A percentile compares a stretch with the other conserved stretches of the same genome.
Conservation (phyloP, 495 filamentous ascomycete species). For the Penicillium waksmanii region DNA sequence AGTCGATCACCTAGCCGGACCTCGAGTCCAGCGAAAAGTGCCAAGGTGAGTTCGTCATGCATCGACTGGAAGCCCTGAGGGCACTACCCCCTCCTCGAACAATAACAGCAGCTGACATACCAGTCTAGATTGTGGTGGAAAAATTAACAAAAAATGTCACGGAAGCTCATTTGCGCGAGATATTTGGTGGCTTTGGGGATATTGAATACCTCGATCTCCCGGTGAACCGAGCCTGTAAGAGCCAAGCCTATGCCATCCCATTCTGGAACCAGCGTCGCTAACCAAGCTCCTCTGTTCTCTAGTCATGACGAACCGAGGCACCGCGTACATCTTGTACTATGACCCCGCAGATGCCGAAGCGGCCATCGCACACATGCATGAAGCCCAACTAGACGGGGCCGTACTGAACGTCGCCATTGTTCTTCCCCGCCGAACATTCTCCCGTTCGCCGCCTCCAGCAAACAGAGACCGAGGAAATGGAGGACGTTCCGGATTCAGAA, state of each 20-base stretch:
- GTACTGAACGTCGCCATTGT: conserved; percentile 92
- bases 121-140: conserved; percentile 83
- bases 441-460: conserved; percentile 51
- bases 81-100: too few relatives aligned
- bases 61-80: background rate
- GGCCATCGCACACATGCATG: conserved; percentile 97
- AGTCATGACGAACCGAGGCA: conserved; percentile 91
- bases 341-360: conserved; percentile 78
- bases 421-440: conserved; percentile 72
- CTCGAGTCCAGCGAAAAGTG: conserved; percentile 52
- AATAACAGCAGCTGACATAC: background rate
- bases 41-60: conserved; percentile 51
- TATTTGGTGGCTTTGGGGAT: conserved; percentile 86
- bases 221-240: conserved; percentile 76
- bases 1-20: conserved; percentile 52
- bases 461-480: conserved; percentile 28
- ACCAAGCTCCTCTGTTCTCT: conserved; percentile 15
- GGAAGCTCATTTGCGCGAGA: conserved; percentile 83
- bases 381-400: conserved; percentile 90
- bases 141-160: conserved; percentile 96
- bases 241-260: background rate
- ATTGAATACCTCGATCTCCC: conserved; percentile 89
- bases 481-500: conserved; percentile 38
- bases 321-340: conserved; percentile 89
- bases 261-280: background rate